Conservation (phyloP, 352 stramenopile genomes). For the Thraustotheca clavata region DNA sequence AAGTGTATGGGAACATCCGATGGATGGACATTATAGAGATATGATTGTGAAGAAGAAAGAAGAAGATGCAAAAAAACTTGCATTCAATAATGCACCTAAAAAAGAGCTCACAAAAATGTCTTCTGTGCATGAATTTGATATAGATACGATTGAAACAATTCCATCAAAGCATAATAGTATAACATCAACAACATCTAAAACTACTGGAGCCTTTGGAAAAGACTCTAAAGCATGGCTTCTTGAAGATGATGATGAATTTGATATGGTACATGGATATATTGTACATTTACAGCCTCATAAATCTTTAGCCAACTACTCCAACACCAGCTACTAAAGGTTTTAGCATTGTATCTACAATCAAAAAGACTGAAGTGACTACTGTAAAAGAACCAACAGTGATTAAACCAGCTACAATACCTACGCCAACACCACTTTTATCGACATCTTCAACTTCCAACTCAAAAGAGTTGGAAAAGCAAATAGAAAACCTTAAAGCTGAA, state of each 20-base stretch:
- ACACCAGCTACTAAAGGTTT: background rate
- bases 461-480: background rate
- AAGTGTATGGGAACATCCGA: constrained; percentile 56
- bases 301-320: background rate
- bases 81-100: constrained; percentile 8
- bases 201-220: constrained; percentile 34
- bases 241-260: constrained; percentile 33
- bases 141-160: constrained; percentile 30
- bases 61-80: constrained; percentile 25
- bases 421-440: background rate
- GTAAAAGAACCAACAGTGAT: background rate
- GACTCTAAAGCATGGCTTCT: constrained; percentile 48
- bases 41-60: constrained; percentile 37
- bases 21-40: constrained; percentile 47
- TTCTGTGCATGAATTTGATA: constrained; percentile 38
- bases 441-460: too few species aligned
- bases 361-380: background rate
- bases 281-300: background rate
- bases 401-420: background rate
- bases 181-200: constrained; percentile 17
- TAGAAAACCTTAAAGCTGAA: constrained; percentile 4
- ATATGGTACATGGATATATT: background rate
- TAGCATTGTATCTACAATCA: constrained; percentile 16
- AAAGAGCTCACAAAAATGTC: background rate
- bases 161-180: constrained; percentile 19